Conservation (phyloP, 352 stramenopile species). For the Peronospora tabacina region DNA sequence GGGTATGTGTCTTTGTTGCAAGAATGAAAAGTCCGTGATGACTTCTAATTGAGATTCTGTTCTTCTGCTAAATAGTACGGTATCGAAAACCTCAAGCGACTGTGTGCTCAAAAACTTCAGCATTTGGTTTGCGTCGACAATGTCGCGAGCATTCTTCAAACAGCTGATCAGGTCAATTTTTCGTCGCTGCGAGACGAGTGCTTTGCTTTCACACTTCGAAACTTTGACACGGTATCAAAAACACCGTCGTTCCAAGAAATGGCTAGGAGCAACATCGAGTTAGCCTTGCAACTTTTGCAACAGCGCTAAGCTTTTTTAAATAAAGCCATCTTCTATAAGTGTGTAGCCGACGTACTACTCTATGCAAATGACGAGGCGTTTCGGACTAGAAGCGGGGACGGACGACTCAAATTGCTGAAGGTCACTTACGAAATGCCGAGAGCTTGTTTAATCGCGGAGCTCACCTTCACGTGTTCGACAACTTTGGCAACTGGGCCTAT, state of each 20-base stretch:
- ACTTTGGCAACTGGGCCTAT: too few relatives aligned
- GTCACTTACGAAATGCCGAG: too few relatives aligned
- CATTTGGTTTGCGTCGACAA: conserved; percentile 93
- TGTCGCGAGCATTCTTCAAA: conserved; percentile 92
- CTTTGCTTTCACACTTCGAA: conserved; percentile 93
- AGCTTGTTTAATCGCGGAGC: too few relatives aligned
- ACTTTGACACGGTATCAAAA: conserved; percentile 97
- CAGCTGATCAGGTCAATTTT: conserved; percentile 92
- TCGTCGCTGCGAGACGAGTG: conserved; percentile 89
- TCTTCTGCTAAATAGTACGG: conserved; percentile 45
- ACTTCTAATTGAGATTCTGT: conserved; percentile 1
- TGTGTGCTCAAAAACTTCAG: conserved; percentile 93
- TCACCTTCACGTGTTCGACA: too few relatives aligned
- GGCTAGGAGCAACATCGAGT: conserved; percentile 94
- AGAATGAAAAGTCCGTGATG: background rate
- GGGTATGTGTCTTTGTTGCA: conserved; percentile 26
- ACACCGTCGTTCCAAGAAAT: conserved; percentile 95
- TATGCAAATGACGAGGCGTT: too few relatives aligned
- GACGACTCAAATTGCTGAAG: background rate
- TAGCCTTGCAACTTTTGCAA: conserved; percentile 95
- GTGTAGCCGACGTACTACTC: background rate
- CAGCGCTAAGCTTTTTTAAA: conserved; percentile 33
- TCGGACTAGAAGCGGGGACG: too few relatives aligned
- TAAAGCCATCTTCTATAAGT: background rate
- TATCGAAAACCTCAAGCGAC: conserved; percentile 80